Base-by-base conservation (phyloP, 179 eudicot species). In the Gypsophila paniculata region DNA sequence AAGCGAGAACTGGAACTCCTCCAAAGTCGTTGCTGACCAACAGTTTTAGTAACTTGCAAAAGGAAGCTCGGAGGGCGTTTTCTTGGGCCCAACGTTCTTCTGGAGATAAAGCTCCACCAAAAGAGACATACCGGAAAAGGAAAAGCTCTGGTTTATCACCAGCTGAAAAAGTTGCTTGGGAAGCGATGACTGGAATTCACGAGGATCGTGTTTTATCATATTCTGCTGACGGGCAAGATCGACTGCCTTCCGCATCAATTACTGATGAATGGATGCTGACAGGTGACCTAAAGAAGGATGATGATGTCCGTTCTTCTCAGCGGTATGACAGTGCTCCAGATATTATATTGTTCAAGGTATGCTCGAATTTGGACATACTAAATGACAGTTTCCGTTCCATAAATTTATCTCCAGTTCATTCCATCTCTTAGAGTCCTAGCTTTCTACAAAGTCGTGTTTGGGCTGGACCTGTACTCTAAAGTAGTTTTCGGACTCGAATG, bases 261-360 rank as follows among this genome's bases (percentile, higher is more conserved):
- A 79, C 98, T 71, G 98, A 93, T 65, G 96, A 92, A 71, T 95
- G 97, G 99, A 93, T 90, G 96, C 91, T 95, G 38, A 95, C 93
- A 60, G 99, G 98, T 79, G 96, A 88, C 80, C 79, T 64, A 34
- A 77, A 52, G 60, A 95, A 95, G 87, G 98, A 95, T 82, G 96
- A 88, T 72, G 85, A 74, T 72, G 88, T 92, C 64, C 96, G 99
- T 75, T 81, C 87, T 75, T 92, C 93, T 73, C 98, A 92, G 82
- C 89, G 88, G 79, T 95, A 85, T 83, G 96, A 90, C 84, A 95
- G 93, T 82, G 90, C 99, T 57, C 98, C 98, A 25, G 99, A 95
- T 74, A 88, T 90, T 38, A 89, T 82, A 81, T 87, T 95, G 54
- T 92, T 95, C 71, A 95, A 90, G 98, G 99, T 93, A 87, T 71